Percentiles rank a stretch among this genome's conserved stretches.
Evolutionary conservation across 371 early-diverging fungal genomes (phyloP).

Genomic region (Mortierella sp.): DNA sequence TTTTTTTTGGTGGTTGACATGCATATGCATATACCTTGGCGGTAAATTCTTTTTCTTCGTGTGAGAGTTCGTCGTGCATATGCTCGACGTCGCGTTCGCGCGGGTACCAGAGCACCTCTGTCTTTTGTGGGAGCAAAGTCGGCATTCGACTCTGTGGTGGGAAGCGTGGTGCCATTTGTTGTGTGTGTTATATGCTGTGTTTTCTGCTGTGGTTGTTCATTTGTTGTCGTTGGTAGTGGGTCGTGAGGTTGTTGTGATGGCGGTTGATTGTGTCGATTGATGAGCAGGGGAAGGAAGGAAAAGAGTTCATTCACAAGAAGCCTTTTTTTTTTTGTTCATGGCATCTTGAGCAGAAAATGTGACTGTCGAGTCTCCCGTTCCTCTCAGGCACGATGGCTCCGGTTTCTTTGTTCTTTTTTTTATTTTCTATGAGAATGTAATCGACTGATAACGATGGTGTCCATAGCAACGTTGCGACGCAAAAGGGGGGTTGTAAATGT

Average conservation of each 20-base stretch:
- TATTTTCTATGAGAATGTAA: neutral
- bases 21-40: conserved; percentile 10
- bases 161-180: conserved; percentile 34
- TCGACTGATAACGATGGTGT: no score
- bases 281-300: neutral
- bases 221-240: neutral
- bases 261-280: neutral
- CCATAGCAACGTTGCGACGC: no score
- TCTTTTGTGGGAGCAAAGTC: conserved; percentile 38
- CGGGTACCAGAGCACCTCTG: conserved; percentile 47
- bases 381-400: neutral
- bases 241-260: neutral
- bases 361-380: neutral
- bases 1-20: neutral
- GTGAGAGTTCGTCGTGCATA: conserved; percentile 38
- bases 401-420: conserved; percentile 10
- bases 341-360: neutral
- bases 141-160: conserved; percentile 54
- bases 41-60: conserved; percentile 26
- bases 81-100: conserved; percentile 29
- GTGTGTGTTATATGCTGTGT: neutral
- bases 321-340: neutral
- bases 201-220: neutral
- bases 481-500: no score
- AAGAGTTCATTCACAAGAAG: neutral